Base-by-base conservation (phyloP, 805 yeast species). In the Candida ovalis region DNA sequence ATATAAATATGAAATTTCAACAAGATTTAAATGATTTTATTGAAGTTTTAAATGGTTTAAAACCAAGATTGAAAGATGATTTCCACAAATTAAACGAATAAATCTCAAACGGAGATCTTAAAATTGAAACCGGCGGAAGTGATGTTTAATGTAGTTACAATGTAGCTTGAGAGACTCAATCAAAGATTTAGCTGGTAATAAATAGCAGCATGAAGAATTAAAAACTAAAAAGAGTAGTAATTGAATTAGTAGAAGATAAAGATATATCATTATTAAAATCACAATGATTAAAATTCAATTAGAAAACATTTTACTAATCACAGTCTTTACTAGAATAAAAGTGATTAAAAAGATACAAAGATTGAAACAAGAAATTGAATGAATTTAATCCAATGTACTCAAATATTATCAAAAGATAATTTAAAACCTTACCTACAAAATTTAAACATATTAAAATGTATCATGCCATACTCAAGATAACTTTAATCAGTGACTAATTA, bases 11-110 rank as follows among this genome's bases (percentile, higher is more conserved):
- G 59, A 52, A 53, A 33, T 40, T 58, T 25, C 45, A 46, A 21
- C 59, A 56, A 40, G 60, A 58, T 42, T 45, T 58, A 24, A 48
- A 44, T 18, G 56, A 53, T 25, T 49, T 58, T 45, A 50, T 51
- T 38, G 47, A 45, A 3, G 40, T 41, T 3, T 33, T 58, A 42
- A 47, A 42, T 18, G 62, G 56, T 13, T 48, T 58, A 33, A 58
- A 58, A 43, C 44, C 44, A 21, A 51, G 58, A 27, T 50, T 57
- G 8, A 56, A 55, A 32, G 53, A 51, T 48, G 53, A 56, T 51
- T 43, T 46, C 44, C 51, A 45, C 40, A 58, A 58, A 42, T 47
- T 58, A 32, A 56, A 53, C 45, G 49, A 50, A 22, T 48, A 50
- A 4, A 41, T 49, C 8, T 44, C 41, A 33, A 43, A 40, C 19